Evolutionary conservation across 1,284 basidiomycete genomes (phyloP).

Genomic region (Sphaerobolus stellatus): DNA sequence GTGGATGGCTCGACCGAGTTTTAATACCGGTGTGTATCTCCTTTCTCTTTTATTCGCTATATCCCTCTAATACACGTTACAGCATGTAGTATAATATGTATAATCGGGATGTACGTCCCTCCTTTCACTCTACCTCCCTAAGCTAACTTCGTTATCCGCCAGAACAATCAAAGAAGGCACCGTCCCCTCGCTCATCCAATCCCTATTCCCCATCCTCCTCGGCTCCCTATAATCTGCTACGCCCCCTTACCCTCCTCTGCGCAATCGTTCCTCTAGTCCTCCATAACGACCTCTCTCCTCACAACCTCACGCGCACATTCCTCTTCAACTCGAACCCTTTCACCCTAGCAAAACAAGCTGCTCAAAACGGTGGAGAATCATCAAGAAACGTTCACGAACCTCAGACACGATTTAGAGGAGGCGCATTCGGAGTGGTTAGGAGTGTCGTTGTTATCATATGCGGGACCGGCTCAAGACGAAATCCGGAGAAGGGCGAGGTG

Average conservation of each 20-base stretch:
- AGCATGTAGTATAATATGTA: slow-evolving; percentile 90
- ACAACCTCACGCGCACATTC: slow-evolving; percentile 82
- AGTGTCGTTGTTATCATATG: slow-evolving; percentile 32
- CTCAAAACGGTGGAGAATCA: slow-evolving; percentile 77
- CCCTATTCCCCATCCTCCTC: slow-evolving; percentile 74
- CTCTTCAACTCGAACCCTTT: slow-evolving; percentile 67
- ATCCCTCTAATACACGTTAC: slow-evolving; percentile 6
- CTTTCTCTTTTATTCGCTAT: no score
- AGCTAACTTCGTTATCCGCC: no score
- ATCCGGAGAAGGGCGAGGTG: no score
- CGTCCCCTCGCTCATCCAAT: slow-evolving; percentile 67
- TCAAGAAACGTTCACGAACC: slow-evolving; percentile 81
- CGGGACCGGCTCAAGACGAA: slow-evolving; percentile 64
- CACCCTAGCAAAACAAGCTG: slow-evolving; percentile 57
- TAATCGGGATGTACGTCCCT: slow-evolving; percentile 79
- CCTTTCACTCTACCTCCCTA: no score
- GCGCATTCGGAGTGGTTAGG: slow-evolving; percentile 80
- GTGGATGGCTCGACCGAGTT: slow-evolving; percentile 87
- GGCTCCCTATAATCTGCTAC: slow-evolving; percentile 79
- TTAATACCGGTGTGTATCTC: slow-evolving; percentile 74
- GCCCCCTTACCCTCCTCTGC: slow-evolving; percentile 83
- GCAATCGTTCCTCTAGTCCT: slow-evolving; percentile 77
- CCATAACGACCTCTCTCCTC: slow-evolving; percentile 80
- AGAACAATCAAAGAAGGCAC: slow-evolving; percentile 92
- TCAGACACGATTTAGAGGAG: slow-evolving; percentile 81